A percentile compares a stretch with the other conserved stretches of the same genome.
Conservation (phyloP, 2,329 filamentous ascomycete species). For the Septoria petroselini region DNA sequence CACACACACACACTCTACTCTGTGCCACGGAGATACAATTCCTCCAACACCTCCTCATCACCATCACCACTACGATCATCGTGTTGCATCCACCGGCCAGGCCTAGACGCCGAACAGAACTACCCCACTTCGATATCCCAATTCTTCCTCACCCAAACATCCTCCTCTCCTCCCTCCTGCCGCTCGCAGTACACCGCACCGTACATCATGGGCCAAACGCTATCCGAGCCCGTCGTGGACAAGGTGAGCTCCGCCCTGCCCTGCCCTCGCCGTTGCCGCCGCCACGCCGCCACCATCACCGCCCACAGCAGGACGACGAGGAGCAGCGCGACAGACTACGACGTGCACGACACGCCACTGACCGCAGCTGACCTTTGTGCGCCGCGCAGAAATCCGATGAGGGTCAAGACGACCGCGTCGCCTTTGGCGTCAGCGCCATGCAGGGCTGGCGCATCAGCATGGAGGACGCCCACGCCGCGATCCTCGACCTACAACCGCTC, state of each 20-base stretch:
- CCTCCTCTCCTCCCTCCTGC: neutral
- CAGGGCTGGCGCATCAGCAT: constrained; percentile 99
- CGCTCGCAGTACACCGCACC: neutral
- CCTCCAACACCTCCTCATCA: no score
- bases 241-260: constrained; percentile 66
- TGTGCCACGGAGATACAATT: no score
- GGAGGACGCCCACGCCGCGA: constrained; percentile 90
- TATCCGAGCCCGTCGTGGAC: constrained; percentile 97
- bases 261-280: constrained; percentile 11
- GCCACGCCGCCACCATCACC: constrained; percentile 6
- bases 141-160: neutral
- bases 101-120: no score
- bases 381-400: constrained; percentile 71
- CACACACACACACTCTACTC: no score
- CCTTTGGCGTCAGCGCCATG: constrained; percentile 97
- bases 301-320: neutral
- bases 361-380: constrained; percentile 5
- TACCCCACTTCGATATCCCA: neutral
- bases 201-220: constrained; percentile 89
- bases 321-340: neutral
- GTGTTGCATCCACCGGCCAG: no score
- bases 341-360: neutral
- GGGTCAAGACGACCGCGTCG: constrained; percentile 86
- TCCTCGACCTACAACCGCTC: constrained; percentile 78
- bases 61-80: no score